A percentile compares a stretch with the other conserved stretches of the same genome.
These are phyloP conservation scores for Debaryomycetaceae sp. DNA, from an alignment of 1,139 yeast genomes.

Conservation along the genomic window DNA sequence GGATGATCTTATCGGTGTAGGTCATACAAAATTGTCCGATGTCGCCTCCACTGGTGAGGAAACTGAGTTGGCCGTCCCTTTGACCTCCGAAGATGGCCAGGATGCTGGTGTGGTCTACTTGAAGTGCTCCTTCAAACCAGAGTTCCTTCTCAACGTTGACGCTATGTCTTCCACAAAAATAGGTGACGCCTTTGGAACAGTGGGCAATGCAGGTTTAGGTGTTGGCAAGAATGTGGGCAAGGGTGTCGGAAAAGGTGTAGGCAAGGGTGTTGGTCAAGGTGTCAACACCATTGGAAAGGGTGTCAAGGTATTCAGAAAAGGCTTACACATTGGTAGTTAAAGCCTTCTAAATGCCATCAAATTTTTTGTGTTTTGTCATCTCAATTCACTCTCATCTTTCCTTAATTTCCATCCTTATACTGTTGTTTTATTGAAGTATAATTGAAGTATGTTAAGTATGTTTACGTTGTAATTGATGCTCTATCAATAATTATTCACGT, in stretches of 20 bases:
- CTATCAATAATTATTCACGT: conserved; percentile 4
- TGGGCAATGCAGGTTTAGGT: conserved; percentile 42
- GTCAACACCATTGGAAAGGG: conserved; percentile 48
- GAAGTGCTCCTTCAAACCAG: conserved; percentile 64
- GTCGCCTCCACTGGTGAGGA: conserved; percentile 56
- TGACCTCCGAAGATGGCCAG: conserved; percentile 54
- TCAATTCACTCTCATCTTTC: too few species aligned
- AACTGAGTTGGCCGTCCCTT: conserved; percentile 49
- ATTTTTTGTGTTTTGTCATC: too few species aligned
- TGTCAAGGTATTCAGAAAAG: conserved; percentile 36
- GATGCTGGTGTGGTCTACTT: conserved; percentile 64
- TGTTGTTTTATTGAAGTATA: neutral
- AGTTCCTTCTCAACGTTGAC: conserved; percentile 53
- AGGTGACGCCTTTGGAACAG: conserved; percentile 40
- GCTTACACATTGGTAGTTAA: conserved; percentile 28
- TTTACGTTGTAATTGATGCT: neutral
- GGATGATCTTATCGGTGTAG: conserved; percentile 78
- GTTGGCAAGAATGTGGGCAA: conserved; percentile 43
- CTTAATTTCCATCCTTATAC: neutral
- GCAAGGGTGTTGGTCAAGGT: conserved; percentile 39
- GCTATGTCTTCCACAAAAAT: conserved; percentile 35
- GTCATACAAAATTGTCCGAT: conserved; percentile 54
- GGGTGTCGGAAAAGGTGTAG: conserved; percentile 16
- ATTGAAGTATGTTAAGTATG: neutral
- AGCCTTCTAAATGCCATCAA: neutral